phyloP scores from a whole-genome alignment of 2,329 filamentous ascomycete species.

The Fonsecaea monophora region DNA sequence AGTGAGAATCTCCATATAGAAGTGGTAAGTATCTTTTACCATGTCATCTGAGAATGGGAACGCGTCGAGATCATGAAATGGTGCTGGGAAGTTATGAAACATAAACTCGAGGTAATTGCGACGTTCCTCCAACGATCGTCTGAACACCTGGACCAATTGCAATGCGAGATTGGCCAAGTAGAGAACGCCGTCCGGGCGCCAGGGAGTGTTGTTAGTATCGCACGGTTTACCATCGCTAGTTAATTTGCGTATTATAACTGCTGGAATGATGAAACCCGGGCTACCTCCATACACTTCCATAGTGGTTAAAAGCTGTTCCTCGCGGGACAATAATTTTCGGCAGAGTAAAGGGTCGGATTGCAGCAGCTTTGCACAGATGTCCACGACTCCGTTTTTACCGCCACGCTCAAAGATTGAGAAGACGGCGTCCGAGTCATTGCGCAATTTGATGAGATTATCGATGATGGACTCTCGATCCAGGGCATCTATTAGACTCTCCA shows the following conservation, averaged over 20 bases:
- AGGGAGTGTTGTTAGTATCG: conserved; percentile 37
- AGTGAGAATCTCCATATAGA: conserved; percentile 62
- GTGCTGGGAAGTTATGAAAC: conserved; percentile 31
- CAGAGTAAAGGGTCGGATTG: conserved; percentile 15
- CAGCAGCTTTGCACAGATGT: conserved; percentile 9
- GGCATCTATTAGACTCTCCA: conserved; percentile 21
- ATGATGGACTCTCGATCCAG: conserved; percentile 35
- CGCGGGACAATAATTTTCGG: conserved; percentile 41
- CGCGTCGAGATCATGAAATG: conserved; percentile 23
- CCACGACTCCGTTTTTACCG: conserved; percentile 8
- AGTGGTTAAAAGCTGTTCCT: conserved; percentile 40
- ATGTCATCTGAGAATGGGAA: conserved; percentile 47
- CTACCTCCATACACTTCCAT: conserved; percentile 41
- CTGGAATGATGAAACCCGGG: conserved; percentile 48
- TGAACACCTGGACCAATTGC: conserved; percentile 46
- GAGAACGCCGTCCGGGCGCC: conserved; percentile 49
- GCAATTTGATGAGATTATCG: conserved; percentile 29
- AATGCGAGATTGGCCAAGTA: conserved; percentile 55
- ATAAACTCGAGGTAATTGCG: conserved; percentile 23
- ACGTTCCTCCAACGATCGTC: conserved; percentile 1
- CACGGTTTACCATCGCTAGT: conserved; percentile 39
- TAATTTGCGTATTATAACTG: conserved; percentile 44
- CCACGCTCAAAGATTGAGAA: conserved; percentile 23
- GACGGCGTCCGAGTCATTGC: conserved; percentile 27
- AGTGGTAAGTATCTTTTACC: conserved; percentile 50